phyloP scores from a whole-genome alignment of 148 eudicot species.

The Oxyria digyna region DNA sequence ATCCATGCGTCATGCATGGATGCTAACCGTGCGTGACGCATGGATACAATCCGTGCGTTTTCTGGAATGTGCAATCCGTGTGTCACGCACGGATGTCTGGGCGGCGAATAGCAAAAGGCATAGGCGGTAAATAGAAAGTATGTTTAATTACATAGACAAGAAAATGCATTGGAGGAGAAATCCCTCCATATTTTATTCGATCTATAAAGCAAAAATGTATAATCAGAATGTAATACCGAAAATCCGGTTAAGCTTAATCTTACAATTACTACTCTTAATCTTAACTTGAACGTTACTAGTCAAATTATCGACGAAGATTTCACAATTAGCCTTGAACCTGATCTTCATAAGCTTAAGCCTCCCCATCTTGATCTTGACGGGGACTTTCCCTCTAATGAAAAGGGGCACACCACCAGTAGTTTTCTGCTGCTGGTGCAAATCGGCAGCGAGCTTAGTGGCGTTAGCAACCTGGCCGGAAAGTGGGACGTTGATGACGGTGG shows the following conservation, averaged over 20 bases:
- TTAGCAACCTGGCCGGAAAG: slow-evolving; percentile 6
- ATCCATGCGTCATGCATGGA: too few relatives aligned
- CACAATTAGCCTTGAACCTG: slow-evolving; percentile 62
- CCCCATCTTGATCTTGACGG: slow-evolving; percentile 66
- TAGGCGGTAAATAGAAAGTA: too few relatives aligned
- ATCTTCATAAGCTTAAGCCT: slow-evolving; percentile 54
- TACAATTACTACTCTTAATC: slow-evolving; percentile 48
- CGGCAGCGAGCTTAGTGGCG: slow-evolving; percentile 27
- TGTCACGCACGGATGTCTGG: too few relatives aligned
- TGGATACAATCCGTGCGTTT: too few relatives aligned
- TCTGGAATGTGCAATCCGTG: too few relatives aligned
- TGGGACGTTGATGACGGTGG: slow-evolving; percentile 32
- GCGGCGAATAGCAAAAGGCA: too few relatives aligned
- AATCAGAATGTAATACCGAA: not conserved
- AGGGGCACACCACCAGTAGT: slow-evolving; percentile 51
- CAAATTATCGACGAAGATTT: slow-evolving; percentile 44
- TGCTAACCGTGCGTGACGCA: too few relatives aligned
- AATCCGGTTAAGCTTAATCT: slow-evolving; percentile 15
- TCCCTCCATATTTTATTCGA: not conserved
- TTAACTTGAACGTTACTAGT: slow-evolving; percentile 26
- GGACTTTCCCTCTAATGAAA: slow-evolving; percentile 42
- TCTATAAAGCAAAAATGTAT: not conserved
- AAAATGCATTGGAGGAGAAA: not conserved
- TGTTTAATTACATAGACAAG: not conserved
- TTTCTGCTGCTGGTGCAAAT: slow-evolving; percentile 24